Evolutionary conservation across 306 rosid species (phyloP).

Genomic region (Vicia faba): DNA sequence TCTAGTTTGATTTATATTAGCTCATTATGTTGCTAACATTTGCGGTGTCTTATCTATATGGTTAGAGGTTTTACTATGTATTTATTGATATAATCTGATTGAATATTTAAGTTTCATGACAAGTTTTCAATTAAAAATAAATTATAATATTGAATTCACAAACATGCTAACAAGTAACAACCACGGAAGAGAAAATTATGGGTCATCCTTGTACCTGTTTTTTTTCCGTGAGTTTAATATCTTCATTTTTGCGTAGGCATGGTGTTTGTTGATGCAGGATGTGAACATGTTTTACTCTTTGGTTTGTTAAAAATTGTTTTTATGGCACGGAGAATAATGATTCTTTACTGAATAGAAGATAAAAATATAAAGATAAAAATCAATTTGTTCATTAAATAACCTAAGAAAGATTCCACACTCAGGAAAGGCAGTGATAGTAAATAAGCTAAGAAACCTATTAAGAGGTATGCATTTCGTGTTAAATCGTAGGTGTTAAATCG

Average conservation of each 20-base stretch:
- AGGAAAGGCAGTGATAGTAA: no score
- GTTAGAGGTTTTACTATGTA: slow-evolving; percentile 6
- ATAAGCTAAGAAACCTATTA: no score
- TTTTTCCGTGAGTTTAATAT: background rate
- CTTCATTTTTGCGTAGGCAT: background rate
- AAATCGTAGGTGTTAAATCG: no score
- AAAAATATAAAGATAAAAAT: no score
- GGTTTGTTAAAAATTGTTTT: no score
- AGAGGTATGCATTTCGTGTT: no score
- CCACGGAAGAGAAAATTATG: slow-evolving; percentile 8
- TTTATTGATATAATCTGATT: slow-evolving; percentile 11
- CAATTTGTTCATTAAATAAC: no score
- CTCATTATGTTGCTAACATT: slow-evolving; percentile 4
- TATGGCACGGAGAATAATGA: no score
- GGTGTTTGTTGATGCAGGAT: slow-evolving; percentile 14
- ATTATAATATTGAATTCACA: slow-evolving; percentile 2
- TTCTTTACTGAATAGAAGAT: no score
- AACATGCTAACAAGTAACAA: background rate
- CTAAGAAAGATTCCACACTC: no score
- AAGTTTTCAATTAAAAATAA: background rate
- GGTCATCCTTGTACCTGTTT: background rate
- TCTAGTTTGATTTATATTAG: slow-evolving; percentile 5
- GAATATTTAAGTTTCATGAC: background rate
- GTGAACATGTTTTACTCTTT: slow-evolving; percentile 4
- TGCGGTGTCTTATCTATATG: background rate